Evolutionary conservation across 208 protist species (phyloP).

Genomic region (Trichomonas vaginalis): DNA sequence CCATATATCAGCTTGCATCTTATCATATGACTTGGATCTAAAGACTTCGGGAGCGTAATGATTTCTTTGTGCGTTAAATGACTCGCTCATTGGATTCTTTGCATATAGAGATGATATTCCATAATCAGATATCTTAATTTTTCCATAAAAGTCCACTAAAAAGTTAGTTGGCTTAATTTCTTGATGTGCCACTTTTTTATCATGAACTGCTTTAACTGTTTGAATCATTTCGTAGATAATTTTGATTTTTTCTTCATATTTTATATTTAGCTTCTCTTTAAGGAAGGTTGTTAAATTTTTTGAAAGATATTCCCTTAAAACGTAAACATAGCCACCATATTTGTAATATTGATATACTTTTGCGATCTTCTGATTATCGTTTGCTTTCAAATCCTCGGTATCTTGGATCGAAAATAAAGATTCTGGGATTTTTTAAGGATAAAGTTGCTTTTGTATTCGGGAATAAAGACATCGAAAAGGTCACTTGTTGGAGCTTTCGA

Average conservation of each 20-base stretch:
- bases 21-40: background rate
- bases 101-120: background rate
- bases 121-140: background rate
- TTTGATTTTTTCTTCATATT: background rate
- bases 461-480: no score
- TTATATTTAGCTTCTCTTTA: background rate
- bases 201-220: background rate
- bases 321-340: background rate
- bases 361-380: no score
- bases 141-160: background rate
- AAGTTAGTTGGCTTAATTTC: background rate
- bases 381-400: no score
- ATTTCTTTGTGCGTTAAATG: background rate
- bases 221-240: background rate
- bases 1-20: background rate
- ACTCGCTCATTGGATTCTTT: background rate
- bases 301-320: background rate
- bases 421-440: no score
- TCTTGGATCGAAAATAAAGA: no score
- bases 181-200: background rate
- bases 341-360: background rate
- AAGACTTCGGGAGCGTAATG: background rate
- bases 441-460: no score
- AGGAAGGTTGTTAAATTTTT: background rate
- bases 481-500: no score